Base-by-base conservation (phyloP, 208 protist species). In the Trypanosomatidae sp. region DNA sequence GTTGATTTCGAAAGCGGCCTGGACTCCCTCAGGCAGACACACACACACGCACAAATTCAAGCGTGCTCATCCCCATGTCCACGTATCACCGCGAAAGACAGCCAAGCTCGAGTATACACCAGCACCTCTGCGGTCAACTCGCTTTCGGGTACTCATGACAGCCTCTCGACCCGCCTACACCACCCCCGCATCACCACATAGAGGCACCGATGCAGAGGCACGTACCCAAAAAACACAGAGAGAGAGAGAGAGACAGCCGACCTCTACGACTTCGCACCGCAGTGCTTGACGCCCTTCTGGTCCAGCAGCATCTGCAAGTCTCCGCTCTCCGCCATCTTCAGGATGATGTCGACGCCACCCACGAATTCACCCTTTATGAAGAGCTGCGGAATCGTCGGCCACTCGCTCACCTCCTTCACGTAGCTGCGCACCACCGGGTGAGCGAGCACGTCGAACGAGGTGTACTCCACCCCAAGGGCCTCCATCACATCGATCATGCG, bases 381-480 rank as follows among this genome's bases (percentile, higher is more conserved):
- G 59, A 99, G 69, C 83, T 99, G 98, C 36, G 98, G 98, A 70
- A 99, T 97, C 4, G 98, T 99, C 28, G 95, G 98, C 98, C 98
- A 99, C 71, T 98, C 85, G 39, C 91, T 96, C 58, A 97, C 95
- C 69, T 97, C 87, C 85, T 99, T 99, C 33, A 99, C 89, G 72
- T 96, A 95, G 71, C 94, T 89, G 50, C 97, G 91, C 71, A 99
- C 85, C 5, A 91, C 86, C 4, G 91, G 85, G 82, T 99, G 93
- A 9, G 91, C 90, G 13, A 99, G 86, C 17, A 99, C 94, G 74
- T 99, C 97, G 68, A 97, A 97, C 0, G 93, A 94, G 15, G 82
- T 92, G 84, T 97, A 99, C 73, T 97, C 84, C 49, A 97, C 82
- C 66, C 95, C 96, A 33, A 98, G 86, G 10, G 90, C 81, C 74